phyloP scores from a whole-genome alignment of 805 yeast species.

The Metschnikowia rubicola region DNA sequence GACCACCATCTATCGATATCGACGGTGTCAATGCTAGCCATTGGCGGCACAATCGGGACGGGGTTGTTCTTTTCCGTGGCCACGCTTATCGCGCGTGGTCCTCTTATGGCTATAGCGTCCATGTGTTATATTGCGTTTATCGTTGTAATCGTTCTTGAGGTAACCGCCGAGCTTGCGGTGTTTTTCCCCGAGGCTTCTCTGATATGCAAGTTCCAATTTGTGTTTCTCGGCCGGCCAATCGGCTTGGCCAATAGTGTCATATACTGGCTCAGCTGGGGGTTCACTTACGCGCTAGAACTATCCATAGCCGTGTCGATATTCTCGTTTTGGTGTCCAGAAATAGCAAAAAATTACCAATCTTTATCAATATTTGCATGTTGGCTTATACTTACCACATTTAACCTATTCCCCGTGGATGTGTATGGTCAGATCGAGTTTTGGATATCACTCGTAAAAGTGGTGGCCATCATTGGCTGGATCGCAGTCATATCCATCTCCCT shows the following conservation, averaged over 20 bases:
- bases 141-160: conserved; percentile 20
- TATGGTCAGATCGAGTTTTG: conserved; percentile 22
- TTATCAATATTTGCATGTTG: conserved; percentile 11
- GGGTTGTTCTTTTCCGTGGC: conserved; percentile 22
- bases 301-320: conserved; percentile 17
- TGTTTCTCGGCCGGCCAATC: conserved; percentile 16
- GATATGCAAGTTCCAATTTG: conserved; percentile 20
- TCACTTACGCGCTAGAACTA: conserved; percentile 24
- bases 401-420: conserved; percentile 21
- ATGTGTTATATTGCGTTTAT: conserved; percentile 20
- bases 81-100: conserved; percentile 15
- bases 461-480: conserved; percentile 21
- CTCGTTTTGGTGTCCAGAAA: conserved; percentile 14
- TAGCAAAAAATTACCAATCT: conserved; percentile 1
- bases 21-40: conserved; percentile 19
- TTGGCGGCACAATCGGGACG: conserved; percentile 25
- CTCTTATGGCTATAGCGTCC: conserved; percentile 18
- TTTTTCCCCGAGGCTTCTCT: conserved; percentile 20
- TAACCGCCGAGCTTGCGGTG: conserved; percentile 20
- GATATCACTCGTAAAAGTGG: conserved; percentile 20
- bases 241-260: conserved; percentile 21
- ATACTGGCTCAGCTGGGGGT: conserved; percentile 26
- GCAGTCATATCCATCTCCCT: conserved; percentile 4
- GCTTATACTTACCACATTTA: conserved; percentile 17
- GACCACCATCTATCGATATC: conserved; percentile 9